Conservation (phyloP, 768 basidiomycete species). For the Zangia roseola region DNA sequence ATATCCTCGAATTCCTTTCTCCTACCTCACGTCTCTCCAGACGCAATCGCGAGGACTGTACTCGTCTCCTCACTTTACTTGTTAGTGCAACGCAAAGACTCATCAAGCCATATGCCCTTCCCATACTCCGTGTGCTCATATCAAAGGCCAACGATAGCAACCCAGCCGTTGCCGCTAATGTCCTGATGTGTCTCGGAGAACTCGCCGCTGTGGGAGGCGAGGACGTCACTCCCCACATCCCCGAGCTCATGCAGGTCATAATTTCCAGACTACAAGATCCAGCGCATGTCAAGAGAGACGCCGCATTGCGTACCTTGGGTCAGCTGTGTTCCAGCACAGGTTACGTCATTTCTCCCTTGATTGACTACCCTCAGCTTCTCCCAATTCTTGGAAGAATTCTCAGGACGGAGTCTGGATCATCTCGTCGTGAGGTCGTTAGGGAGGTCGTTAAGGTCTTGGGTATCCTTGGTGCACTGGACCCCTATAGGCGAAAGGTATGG, state of each 20-base stretch:
- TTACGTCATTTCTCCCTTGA: constrained; percentile 87
- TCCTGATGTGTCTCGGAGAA: constrained; percentile 93
- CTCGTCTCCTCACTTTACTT: constrained; percentile 82
- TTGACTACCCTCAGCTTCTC: constrained; percentile 91
- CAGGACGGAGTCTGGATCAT: constrained; percentile 70
- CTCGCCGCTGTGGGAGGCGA: constrained; percentile 92
- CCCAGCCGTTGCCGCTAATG: constrained; percentile 86
- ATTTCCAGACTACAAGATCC: constrained; percentile 89
- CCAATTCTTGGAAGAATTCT: constrained; percentile 82
- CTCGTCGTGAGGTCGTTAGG: constrained; percentile 86
- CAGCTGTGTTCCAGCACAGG: constrained; percentile 96
- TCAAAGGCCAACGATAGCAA: constrained; percentile 86
- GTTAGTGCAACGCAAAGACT: constrained; percentile 90
- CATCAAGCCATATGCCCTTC: constrained; percentile 93
- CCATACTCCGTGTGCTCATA: constrained; percentile 90
- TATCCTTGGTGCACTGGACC: constrained; percentile 93
- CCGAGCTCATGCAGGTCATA: constrained; percentile 87
- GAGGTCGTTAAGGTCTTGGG: constrained; percentile 96
- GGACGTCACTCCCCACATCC: constrained; percentile 79
- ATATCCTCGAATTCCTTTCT: neutral
- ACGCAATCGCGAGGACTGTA: constrained; percentile 88
- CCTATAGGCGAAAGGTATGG: constrained; percentile 87
- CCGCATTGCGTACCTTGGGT: constrained; percentile 90
- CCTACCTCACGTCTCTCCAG: constrained; percentile 35
- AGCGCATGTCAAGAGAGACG: constrained; percentile 84